Conservation (phyloP, 2,329 filamentous ascomycete species). For the Zymoseptoria tritici region DNA sequence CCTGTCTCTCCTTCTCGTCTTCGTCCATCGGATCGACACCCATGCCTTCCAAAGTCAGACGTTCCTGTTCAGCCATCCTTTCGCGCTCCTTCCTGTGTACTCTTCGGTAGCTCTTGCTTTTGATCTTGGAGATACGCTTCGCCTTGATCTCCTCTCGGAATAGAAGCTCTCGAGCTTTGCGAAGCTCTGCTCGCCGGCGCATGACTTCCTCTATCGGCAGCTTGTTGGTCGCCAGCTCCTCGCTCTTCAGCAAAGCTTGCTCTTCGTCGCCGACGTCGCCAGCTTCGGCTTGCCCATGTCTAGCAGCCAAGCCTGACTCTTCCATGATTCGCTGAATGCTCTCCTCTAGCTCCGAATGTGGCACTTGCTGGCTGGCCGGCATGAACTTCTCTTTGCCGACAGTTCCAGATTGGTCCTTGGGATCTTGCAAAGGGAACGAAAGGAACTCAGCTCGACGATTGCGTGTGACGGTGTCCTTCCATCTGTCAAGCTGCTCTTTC, state of each 20-base stretch:
- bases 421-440: slow-evolving; percentile 71
- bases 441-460: slow-evolving; percentile 89
- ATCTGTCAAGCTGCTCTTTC: slow-evolving; percentile 81
- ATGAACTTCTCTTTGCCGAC: slow-evolving; percentile 58
- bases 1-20: slow-evolving; percentile 57
- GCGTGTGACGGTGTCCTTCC: slow-evolving; percentile 91
- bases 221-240: slow-evolving; percentile 63
- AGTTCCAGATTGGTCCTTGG: slow-evolving; percentile 53
- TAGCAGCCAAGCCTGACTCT: slow-evolving; percentile 65
- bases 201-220: slow-evolving; percentile 66
- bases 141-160: slow-evolving; percentile 83
- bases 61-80: slow-evolving; percentile 50
- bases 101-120: slow-evolving; percentile 89
- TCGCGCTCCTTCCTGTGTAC: slow-evolving; percentile 77
- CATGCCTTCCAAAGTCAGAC: slow-evolving; percentile 48
- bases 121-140: slow-evolving; percentile 97
- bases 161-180: slow-evolving; percentile 73
- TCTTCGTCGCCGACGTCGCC: slow-evolving; percentile 49
- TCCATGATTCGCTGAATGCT: slow-evolving; percentile 84
- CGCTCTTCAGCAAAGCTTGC: slow-evolving; percentile 59
- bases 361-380: slow-evolving; percentile 49
- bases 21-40: slow-evolving; percentile 53
- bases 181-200: slow-evolving; percentile 64
- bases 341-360: slow-evolving; percentile 73
- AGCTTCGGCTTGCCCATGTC: slow-evolving; percentile 43